Conservation (phyloP, 2,329 filamentous ascomycete species). For the Aspergillus quadrilineatus region DNA sequence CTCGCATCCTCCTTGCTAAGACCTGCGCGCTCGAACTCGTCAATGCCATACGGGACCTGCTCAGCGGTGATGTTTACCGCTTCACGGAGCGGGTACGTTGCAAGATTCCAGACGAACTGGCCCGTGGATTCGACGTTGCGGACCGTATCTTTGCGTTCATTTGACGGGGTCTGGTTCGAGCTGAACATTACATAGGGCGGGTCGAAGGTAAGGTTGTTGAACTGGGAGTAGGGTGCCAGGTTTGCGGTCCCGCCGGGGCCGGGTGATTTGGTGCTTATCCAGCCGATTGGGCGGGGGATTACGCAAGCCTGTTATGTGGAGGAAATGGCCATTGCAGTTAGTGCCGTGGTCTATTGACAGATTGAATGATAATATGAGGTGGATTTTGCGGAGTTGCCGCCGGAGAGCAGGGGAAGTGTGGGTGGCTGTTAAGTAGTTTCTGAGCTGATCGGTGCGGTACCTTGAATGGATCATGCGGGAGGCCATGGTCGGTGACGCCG, state of each 20-base stretch:
- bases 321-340: no score
- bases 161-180: slow-evolving; percentile 54
- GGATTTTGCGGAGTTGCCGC: no score
- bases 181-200: slow-evolving; percentile 64
- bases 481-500: slow-evolving; percentile 52
- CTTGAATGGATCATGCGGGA: slow-evolving; percentile 59
- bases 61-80: slow-evolving; percentile 57
- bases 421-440: no score
- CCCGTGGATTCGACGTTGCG: slow-evolving; percentile 57
- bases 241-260: slow-evolving; percentile 47
- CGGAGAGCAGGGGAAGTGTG: no score
- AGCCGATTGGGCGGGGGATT: slow-evolving; percentile 61
- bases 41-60: slow-evolving; percentile 49
- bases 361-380: no score
- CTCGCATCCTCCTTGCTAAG: slow-evolving; percentile 50
- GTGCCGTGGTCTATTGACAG: no score
- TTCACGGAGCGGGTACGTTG: slow-evolving; percentile 56
- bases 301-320: slow-evolving; percentile 46
- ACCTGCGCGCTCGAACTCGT: slow-evolving; percentile 55
- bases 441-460: slow-evolving; percentile 24
- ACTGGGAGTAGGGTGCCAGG: slow-evolving; percentile 61
- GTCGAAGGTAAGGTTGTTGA: slow-evolving; percentile 64
- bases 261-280: slow-evolving; percentile 58
- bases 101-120: slow-evolving; percentile 60
- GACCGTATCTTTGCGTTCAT: slow-evolving; percentile 56